These are phyloP conservation scores for Termitomyces bulborhizus DNA, from an alignment of 768 basidiomycete species.

Conservation along the genomic window DNA sequence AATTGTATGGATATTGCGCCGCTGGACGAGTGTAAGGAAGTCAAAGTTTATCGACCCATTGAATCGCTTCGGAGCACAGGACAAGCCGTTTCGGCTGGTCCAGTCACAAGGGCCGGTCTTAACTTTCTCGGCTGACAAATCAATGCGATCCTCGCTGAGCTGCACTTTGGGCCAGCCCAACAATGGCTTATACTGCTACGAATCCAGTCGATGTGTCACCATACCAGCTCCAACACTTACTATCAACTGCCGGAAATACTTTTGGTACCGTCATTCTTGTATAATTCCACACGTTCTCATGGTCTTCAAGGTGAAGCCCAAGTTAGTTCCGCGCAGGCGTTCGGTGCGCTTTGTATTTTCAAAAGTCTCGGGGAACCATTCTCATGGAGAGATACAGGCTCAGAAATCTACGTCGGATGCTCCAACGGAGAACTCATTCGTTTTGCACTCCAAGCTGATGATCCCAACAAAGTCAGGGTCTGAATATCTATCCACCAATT, in stretches of 20 bases:
- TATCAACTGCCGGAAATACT: conserved; percentile 25
- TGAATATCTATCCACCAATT: neutral
- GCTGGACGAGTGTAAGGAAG: neutral
- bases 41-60: neutral
- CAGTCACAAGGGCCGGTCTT: conserved; percentile 3
- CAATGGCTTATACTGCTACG: conserved; percentile 32
- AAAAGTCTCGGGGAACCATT: neutral
- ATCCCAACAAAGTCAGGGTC: conserved; percentile 37
- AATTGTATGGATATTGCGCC: conserved; percentile 1
- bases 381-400: conserved; percentile 36
- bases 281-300: neutral
- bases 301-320: conserved; percentile 16
- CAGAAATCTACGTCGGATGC: conserved; percentile 84
- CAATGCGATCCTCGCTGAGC: neutral
- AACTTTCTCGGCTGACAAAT: conserved; percentile 11
- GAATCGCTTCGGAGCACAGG: neutral
- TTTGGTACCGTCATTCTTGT: conserved; percentile 3
- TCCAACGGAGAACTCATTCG: conserved; percentile 81
- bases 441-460: conserved; percentile 62
- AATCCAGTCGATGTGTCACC: conserved; percentile 51
- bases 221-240: conserved; percentile 48
- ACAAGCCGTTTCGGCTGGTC: conserved; percentile 1
- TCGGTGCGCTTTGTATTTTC: conserved; percentile 31
- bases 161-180: conserved; percentile 1
- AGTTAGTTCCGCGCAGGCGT: conserved; percentile 50